These are phyloP conservation scores for Filosporella fistucella DNA, from an alignment of 495 filamentous ascomycete genomes.

Conservation along the genomic window DNA sequence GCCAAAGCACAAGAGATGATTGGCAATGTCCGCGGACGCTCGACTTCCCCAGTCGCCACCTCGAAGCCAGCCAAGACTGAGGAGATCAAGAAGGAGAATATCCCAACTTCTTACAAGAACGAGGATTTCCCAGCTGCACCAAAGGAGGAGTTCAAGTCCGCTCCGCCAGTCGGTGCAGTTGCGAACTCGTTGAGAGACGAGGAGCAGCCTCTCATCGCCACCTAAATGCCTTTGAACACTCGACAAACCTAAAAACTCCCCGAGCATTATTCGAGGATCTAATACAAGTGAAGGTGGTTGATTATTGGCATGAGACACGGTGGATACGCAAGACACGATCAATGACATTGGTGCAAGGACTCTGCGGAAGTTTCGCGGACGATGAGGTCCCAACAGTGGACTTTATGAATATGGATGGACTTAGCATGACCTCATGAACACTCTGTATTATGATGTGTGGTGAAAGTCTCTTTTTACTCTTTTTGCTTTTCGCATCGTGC, in stretches of 20 bases:
- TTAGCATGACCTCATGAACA: conserved; percentile 8
- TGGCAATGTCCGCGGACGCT: conserved; percentile 44
- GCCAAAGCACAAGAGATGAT: conserved; percentile 78
- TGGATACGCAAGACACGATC: background rate
- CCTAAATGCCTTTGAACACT: conserved; percentile 10
- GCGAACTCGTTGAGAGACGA: conserved; percentile 5
- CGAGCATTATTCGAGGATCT: background rate
- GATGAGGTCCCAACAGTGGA: background rate
- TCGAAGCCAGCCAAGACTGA: conserved; percentile 23
- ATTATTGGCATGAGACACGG: background rate
- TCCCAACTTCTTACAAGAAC: conserved; percentile 29
- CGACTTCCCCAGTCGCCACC: conserved; percentile 30
- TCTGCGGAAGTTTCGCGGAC: background rate
- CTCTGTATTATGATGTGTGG: conserved; percentile 12
- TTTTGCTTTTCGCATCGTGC: conserved; percentile 1
- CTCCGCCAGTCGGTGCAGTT: conserved; percentile 5
- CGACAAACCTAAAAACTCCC: background rate
- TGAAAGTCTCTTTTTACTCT: background rate
- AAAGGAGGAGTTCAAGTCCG: conserved; percentile 28
- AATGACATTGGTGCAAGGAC: background rate
- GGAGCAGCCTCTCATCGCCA: conserved; percentile 20
- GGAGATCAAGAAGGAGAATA: conserved; percentile 31
- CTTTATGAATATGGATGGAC: conserved; percentile 4
- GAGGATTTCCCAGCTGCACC: conserved; percentile 62
- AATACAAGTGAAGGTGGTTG: background rate